Base-by-base conservation (phyloP, 2,329 filamentous ascomycete species). In the Beauveria pseudobassiana region DNA sequence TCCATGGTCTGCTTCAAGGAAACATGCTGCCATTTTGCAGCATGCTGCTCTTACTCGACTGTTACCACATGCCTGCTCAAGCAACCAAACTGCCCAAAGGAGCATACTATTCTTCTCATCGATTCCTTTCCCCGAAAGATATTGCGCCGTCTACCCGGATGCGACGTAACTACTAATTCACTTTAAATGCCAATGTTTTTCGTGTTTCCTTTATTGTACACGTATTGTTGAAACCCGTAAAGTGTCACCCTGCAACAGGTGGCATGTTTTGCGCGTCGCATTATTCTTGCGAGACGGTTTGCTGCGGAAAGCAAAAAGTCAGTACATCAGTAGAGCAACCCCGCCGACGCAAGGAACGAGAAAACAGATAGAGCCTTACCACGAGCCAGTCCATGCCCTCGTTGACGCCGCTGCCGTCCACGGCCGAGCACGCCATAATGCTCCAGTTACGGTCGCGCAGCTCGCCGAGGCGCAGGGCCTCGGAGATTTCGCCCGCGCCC, bases 361-460 rank as follows among this genome's bases (percentile, higher is more conserved):
- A 6, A 22, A 34, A 58, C 54, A 18, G 50, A 49, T 5, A 12
- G n/a, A 20, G 26, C 80, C 82, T 75, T 77, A 93, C 90, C 81
- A 96, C 92, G 73, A 99, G 80, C 95, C 95, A 99, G 76, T 99
- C 95, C 95, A 99, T 99, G 63, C 95, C 95, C 77, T 99, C 95
- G 65, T 88, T 91, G 50, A 99, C 90, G 74, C 95, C 95, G 70
- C 90, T 89, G 49, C 95, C 95, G 73, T 97, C 95, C 62, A 99
- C 93, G 16, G 95, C 95, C 67, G 91, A 96, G 76, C 95, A 99
- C 24, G 93, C 93, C 74, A 99, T 92, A 73, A 99, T 99, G 76
- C 92, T 98, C 95, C 95, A 99, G 81, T 98, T 99, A 70, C 95
- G 85, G 75, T 99, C 95, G 69, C 93, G 88, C 73, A 99, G 79